phyloP scores from a whole-genome alignment of 768 basidiomycete genomes.

The Termitomyces sp. region DNA sequence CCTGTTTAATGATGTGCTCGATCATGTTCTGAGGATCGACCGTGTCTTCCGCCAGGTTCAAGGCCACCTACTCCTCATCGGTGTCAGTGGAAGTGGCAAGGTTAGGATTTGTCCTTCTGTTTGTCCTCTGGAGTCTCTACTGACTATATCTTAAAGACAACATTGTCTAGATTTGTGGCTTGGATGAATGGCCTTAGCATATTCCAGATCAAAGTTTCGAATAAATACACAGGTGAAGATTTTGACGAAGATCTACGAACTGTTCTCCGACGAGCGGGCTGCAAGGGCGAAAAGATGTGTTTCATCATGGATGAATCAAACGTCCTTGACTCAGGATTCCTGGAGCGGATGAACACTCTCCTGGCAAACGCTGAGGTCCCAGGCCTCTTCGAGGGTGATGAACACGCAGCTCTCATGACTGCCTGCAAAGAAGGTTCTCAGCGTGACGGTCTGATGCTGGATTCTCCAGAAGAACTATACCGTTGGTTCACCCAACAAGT shows the following conservation, averaged over 20 bases:
- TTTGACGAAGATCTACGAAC: slow-evolving; percentile 97
- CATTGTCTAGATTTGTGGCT: slow-evolving; percentile 94
- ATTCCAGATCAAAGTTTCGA: slow-evolving; percentile 99
- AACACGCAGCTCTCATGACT: slow-evolving; percentile 96
- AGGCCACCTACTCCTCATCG: slow-evolving; percentile 93
- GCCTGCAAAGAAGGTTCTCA: slow-evolving; percentile 99
- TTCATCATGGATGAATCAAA: slow-evolving; percentile 99
- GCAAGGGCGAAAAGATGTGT: slow-evolving; percentile 98
- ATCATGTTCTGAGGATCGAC: slow-evolving; percentile 96
- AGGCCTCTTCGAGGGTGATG: slow-evolving; percentile 99
- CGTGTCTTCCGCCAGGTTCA: slow-evolving; percentile 98
- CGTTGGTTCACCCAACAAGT: slow-evolving; percentile 99
- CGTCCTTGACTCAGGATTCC: slow-evolving; percentile 96
- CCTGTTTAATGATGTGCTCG: slow-evolving; percentile 96
- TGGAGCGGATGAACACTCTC: slow-evolving; percentile 99
- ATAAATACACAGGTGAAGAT: slow-evolving; percentile 97
- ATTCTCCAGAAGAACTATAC: slow-evolving; percentile 96
- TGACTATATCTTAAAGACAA: slow-evolving; percentile 58
- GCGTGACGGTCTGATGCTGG: slow-evolving; percentile 95
- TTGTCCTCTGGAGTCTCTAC: slow-evolving; percentile 1
- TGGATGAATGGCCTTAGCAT: slow-evolving; percentile 99
- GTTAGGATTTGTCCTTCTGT: slow-evolving; percentile 35
- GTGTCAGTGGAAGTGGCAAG: slow-evolving; percentile 98
- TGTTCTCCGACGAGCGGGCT: slow-evolving; percentile 91
- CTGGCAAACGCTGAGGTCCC: slow-evolving; percentile 99